These are phyloP conservation scores for Fusarium nanum DNA, from an alignment of 2,329 filamentous ascomycete species.

Conservation along the genomic window DNA sequence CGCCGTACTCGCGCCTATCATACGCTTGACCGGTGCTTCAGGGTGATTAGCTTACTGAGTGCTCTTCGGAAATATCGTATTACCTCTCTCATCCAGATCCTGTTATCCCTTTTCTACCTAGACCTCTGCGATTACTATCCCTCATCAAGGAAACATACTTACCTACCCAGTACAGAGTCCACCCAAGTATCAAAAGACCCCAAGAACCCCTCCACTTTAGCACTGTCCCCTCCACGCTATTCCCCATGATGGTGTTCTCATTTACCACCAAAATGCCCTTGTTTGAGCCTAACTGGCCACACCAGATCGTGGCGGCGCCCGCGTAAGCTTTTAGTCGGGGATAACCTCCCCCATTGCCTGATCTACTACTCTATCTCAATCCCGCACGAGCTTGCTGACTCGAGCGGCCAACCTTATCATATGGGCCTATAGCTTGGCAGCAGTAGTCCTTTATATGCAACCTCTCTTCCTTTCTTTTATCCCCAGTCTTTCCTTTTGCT, in stretches of 20 bases:
- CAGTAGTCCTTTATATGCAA: neutral
- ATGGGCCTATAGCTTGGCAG: neutral
- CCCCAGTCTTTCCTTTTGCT: no score
- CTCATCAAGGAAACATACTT: neutral
- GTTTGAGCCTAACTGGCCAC: neutral
- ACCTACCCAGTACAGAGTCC: neutral
- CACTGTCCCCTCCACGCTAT: neutral
- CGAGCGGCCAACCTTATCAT: neutral
- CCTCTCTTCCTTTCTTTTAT: no score
- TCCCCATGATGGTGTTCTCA: neutral
- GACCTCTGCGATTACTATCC: no score
- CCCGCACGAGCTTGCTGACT: neutral
- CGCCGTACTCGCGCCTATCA: neutral
- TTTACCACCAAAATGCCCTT: neutral
- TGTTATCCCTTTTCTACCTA: neutral
- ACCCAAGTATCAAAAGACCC: neutral
- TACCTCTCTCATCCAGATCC: neutral
- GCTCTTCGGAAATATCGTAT: neutral
- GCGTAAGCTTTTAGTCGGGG: neutral
- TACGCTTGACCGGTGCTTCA: rapidly evolving
- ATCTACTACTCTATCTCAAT: neutral
- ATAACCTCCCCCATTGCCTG: neutral
- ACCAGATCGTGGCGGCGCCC: neutral
- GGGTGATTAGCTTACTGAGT: neutral
- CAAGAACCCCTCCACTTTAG: neutral